Evolutionary conservation across 768 basidiomycete species (phyloP).

Genomic region (Boletellus ananas): DNA sequence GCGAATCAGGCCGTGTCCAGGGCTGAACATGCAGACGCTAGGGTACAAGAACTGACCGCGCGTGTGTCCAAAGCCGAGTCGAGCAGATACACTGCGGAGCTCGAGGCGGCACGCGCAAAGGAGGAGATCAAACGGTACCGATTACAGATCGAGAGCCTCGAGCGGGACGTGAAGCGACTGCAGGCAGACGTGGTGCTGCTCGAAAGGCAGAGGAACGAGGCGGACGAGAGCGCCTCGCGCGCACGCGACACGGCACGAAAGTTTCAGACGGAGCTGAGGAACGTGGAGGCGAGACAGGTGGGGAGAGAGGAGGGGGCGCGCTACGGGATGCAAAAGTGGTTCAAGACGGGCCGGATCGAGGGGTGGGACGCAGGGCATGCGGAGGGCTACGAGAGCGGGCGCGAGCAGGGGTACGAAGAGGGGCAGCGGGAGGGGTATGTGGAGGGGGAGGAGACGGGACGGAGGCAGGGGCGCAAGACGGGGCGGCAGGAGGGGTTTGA

Average conservation of each 20-base stretch:
- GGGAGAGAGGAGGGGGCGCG: constrained; percentile 41
- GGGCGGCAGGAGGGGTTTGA: constrained; percentile 32
- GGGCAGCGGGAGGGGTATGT: constrained; percentile 40
- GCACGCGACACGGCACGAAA: constrained; percentile 43
- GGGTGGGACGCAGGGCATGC: constrained; percentile 46
- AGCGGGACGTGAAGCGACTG: constrained; percentile 41
- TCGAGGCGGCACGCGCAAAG: constrained; percentile 38
- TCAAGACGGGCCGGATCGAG: constrained; percentile 41
- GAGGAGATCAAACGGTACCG: constrained; percentile 47
- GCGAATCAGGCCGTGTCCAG: constrained; percentile 50
- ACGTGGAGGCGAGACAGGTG: constrained; percentile 41
- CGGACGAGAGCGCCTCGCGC: constrained; percentile 42
- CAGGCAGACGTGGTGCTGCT: constrained; percentile 28
- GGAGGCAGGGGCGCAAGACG: constrained; percentile 29
- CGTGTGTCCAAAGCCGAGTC: constrained; percentile 41
- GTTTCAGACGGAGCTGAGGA: constrained; percentile 42
- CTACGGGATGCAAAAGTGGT: constrained; percentile 41
- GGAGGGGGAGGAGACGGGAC: constrained; percentile 35
- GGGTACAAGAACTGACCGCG: constrained; percentile 38
- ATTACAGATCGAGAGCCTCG: constrained; percentile 43
- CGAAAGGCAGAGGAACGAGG: constrained; percentile 37
- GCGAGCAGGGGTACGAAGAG: constrained; percentile 37
- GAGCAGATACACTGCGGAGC: constrained; percentile 37
- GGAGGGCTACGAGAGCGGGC: constrained; percentile 46
- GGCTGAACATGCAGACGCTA: constrained; percentile 50